Conservation (phyloP, 1,139 yeast genomes). For the Debaryomyces nepalensis region DNA sequence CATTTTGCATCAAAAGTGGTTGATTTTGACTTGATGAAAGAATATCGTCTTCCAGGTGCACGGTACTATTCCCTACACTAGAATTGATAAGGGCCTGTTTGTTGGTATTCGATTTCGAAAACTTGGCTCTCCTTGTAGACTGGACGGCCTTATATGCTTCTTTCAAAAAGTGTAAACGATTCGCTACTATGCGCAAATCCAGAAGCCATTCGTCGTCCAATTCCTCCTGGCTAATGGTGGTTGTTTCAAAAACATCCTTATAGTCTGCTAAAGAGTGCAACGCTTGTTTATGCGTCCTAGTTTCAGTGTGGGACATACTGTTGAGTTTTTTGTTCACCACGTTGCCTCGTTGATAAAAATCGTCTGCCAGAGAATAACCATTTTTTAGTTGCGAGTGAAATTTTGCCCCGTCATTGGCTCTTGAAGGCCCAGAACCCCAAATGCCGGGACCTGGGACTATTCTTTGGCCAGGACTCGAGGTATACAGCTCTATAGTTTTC, state of each 20-base stretch:
- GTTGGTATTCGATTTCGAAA: conserved; percentile 8
- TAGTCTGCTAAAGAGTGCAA: conserved; percentile 17
- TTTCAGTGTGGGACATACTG: neutral
- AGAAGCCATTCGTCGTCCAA: conserved; percentile 31
- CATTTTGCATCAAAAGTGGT: conserved; percentile 19
- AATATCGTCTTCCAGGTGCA: conserved; percentile 19
- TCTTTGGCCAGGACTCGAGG: neutral
- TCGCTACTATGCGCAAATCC: conserved; percentile 29
- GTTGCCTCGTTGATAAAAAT: neutral
- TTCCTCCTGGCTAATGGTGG: conserved; percentile 5
- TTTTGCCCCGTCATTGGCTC: neutral
- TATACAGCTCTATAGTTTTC: neutral
- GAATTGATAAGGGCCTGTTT: neutral
- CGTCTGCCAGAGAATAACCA: neutral
- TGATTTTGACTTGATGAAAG: conserved; percentile 13
- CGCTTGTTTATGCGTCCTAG: conserved; percentile 8
- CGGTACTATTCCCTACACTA: conserved; percentile 4
- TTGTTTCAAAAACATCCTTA: neutral
- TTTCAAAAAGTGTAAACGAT: conserved; percentile 33
- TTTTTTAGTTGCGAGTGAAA: conserved; percentile 1
- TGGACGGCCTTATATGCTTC: conserved; percentile 37
- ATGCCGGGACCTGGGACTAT: neutral
- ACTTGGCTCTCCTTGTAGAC: conserved; percentile 25
- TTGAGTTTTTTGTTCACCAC: neutral
- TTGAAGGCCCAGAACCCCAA: neutral